Evolutionary conservation across 2,329 filamentous ascomycete genomes (phyloP), one percentile per base, ranked within the genome.

Genomic region (Penicillium decumbens): DNA sequence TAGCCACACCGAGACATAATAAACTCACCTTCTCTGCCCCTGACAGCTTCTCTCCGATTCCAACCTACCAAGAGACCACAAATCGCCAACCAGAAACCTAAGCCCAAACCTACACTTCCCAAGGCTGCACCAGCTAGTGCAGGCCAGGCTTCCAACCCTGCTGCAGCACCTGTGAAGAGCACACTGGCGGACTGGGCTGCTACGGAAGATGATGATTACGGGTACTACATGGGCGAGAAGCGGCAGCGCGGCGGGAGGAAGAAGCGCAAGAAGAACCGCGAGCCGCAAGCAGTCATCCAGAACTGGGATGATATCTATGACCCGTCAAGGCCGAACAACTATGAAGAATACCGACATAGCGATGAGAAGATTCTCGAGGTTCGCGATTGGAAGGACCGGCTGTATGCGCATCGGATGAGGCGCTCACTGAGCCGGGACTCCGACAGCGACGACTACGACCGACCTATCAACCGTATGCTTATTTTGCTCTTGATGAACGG

Each of bases 231-330:
- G 24, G 60, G 75, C 18, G 80, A 87, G 63, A 87, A 88, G 71
- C 80, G 83, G 48, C 82, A 87, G 64, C 83, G 88, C 43, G 88
- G 88, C 48, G 87, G 88, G 37, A 83, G 88, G 51, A 87, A 84
- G 72, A 89, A 87, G 71, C 85, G 84, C 65, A 84, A 87, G 70
- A 88, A 88, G 77, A 85, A 84, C 68, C 80, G 81, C 61, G 79
- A 82, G 52, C 78, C 80, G 56, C 75, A 81, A 5, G 75, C 77
- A 41, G 69, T 78, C 27, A 70, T 72, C 4, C 72, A 78, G n/a
- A 85, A 95, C 65, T 96, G 90, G 90, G 87, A 95, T 66, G 89
- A 95, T 66, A 81, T 93, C 23, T 96, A 95, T 67, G 91, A 95
- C 63, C 88, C 89, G 0, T 77, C 85, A 9, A 77, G 87, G 33